A percentile compares a stretch with the other conserved stretches of the same genome.
Conservation (phyloP, 106 monocot species). For the Dioscorea dumetorum region DNA sequence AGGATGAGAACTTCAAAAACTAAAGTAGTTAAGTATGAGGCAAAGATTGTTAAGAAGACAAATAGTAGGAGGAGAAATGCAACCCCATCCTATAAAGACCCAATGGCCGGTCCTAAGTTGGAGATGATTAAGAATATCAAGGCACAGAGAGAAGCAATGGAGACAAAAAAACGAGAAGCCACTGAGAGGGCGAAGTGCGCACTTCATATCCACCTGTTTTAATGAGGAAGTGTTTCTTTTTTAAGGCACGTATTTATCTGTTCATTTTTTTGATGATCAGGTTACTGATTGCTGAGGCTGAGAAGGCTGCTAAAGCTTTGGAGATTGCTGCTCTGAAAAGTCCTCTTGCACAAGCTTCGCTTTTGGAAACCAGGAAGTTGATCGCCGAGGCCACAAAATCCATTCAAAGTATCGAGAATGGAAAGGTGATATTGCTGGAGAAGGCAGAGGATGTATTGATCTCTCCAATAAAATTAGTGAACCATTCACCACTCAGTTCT, state of each 20-base stretch:
- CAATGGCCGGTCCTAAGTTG: constrained; percentile 71
- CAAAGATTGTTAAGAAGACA: constrained; percentile 25
- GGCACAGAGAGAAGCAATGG: constrained; percentile 51
- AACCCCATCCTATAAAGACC: constrained; percentile 67
- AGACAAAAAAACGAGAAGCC: constrained; percentile 66
- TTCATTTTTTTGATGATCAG: constrained; percentile 23
- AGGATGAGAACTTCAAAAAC: constrained; percentile 28
- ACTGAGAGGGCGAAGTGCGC: constrained; percentile 75
- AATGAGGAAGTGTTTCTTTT: too few relatives aligned
- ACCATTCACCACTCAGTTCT: constrained; percentile 5
- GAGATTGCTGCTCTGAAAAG: constrained; percentile 74
- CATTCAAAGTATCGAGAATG: constrained; percentile 47
- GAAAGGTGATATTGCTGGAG: constrained; percentile 14
- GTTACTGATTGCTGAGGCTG: constrained; percentile 80
- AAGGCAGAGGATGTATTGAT: constrained; percentile 4
- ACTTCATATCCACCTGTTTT: not conserved
- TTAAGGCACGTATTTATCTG: not conserved
- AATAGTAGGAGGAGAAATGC: constrained; percentile 37
- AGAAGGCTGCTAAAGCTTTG: constrained; percentile 83
- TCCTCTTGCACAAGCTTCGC: constrained; percentile 77
- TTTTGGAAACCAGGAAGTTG: constrained; percentile 78
- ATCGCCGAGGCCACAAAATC: constrained; percentile 73
- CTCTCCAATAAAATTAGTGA: not conserved
- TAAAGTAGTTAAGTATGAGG: constrained; percentile 16
- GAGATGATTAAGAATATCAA: constrained; percentile 92